Evolutionary conservation across 2,329 filamentous ascomycete species (phyloP), one percentile per base, ranked within the genome.

Genomic region (Pseudogymnoascus sp.): DNA sequence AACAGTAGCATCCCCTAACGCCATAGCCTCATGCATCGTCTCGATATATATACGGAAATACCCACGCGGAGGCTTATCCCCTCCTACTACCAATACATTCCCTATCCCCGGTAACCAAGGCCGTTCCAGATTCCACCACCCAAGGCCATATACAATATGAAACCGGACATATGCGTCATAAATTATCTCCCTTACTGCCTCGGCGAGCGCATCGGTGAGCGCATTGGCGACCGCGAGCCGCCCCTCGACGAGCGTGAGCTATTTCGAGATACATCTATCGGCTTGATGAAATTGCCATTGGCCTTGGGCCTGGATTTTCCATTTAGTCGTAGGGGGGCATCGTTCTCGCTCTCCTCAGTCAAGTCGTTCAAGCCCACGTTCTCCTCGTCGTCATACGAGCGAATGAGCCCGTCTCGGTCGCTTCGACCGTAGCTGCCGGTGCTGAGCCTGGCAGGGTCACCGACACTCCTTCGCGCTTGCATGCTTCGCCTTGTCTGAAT

Each of bases 401-500:
- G 89, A 75, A 98, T 96, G 24, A 98, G 80, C 4, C 90, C 90
- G 67, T 93, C 88, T 62, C 90, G 84, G 69, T 95, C 91, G 38
- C 85, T 78, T 26, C 78, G 78, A 61, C 78, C 84, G 65, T 83
- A 82, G 64, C 84, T 84, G 72, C 86, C 85, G 59, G 84, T 81
- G 71, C 85, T 86, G 62, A 84, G 78, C 62, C 87, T 80, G 64
- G 80, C 79, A 31, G 77, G 78, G 53, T 84, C 82, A 35, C 50
- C 50, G 12, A 87, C 84, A 68, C 89, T 95, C 68, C 95, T 83
- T 68, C 93, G 83, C 6, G 89, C 83, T 74, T 98, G 95, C 91
- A 99, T 97, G 72, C 91, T 96, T 67, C 92, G 85, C 65, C 96
- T 87, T 16, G 95, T 98, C 72, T 95, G 90, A 68, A 96, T 84